Conservation (phyloP, 495 filamentous ascomycete species). For the Neurospora sp. region DNA sequence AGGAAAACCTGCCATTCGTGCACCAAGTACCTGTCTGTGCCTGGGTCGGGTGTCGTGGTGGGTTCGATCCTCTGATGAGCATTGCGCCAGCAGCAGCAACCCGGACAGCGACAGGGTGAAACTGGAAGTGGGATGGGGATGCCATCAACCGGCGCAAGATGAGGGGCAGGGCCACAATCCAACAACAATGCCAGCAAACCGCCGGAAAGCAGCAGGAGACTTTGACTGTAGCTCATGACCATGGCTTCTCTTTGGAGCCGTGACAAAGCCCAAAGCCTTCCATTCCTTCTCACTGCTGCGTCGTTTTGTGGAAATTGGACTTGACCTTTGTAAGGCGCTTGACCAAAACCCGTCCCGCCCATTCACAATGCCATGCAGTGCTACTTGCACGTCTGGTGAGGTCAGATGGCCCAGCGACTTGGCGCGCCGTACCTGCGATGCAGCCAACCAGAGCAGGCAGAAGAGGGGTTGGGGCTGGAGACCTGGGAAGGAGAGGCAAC, state of each 20-base stretch:
- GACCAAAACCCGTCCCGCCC: not conserved
- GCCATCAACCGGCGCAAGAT: not conserved
- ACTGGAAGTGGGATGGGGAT: not conserved
- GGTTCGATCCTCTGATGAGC: not conserved
- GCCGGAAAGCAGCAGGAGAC: not conserved
- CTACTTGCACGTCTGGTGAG: conserved; percentile 24
- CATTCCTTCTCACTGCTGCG: not conserved
- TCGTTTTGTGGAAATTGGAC: not conserved
- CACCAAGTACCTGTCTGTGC: not conserved
- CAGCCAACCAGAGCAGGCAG: conserved; percentile 23
- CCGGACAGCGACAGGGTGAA: not conserved
- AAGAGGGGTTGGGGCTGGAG: conserved; percentile 20
- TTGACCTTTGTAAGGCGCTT: not conserved
- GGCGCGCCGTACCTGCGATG: conserved; percentile 18
- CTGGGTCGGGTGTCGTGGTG: not conserved
- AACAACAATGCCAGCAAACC: not conserved
- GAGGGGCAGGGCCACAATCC: not conserved
- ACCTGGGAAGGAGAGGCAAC: conserved; percentile 11
- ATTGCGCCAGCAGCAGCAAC: not conserved
- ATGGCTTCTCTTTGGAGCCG: not conserved
- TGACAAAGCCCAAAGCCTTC: not conserved
- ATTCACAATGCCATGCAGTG: conserved; percentile 11
- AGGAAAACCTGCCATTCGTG: not conserved
- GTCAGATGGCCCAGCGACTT: conserved; percentile 27
- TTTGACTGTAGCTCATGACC: not conserved